Base-by-base conservation (phyloP, 176 grass and related monocot species). In the Zea mays region DNA sequence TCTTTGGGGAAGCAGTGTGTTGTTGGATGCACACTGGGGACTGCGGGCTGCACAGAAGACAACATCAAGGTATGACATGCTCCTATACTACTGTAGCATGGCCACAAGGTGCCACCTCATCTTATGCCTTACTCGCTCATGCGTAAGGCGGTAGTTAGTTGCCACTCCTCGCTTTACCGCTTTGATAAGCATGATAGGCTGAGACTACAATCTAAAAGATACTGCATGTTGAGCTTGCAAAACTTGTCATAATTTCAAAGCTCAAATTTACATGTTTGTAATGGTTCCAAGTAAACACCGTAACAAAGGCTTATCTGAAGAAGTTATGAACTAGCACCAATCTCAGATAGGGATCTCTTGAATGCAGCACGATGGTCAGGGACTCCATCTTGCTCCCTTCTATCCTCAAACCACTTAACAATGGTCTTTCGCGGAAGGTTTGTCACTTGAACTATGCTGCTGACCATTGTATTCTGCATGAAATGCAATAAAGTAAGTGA, bases 361-460 rank as follows among this genome's bases (percentile, higher is more conserved):
- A 83, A 92, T 41, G 64, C 79, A 43, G 37, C 78, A 63, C 73
- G 81, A 42, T 87, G 86, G 42, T 85, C 51, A 8, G 92, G 92
- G 21, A 93, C 71, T 19, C 87, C 96, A 74, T 92, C 92, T 64
- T 89, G 52, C 21, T 87, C 73, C 78, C 96, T 74, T 79, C 85
- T 95, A 38, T 99, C 92, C 64, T 99, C 96, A 52, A 99, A 99
- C 96, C 96, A 99, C 58, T 95, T 91, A 40, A 94, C 59, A 27
- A 99, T 79, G 41, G 70, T 90, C 58, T 90, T 95, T 79, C 88
- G 47, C 79, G 96, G 89, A 81, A 99, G 90, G 64, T 88, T 99
- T 49, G 96, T 93, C 57, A 95, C 92, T 68, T 95, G 92, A 40
- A 99, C 85, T 81, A 99, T 90, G 77, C 92, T 99, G 78, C 84